Evolutionary conservation across 257 asterid genomes (phyloP).

Genomic region (Pogostemon cablin): DNA sequence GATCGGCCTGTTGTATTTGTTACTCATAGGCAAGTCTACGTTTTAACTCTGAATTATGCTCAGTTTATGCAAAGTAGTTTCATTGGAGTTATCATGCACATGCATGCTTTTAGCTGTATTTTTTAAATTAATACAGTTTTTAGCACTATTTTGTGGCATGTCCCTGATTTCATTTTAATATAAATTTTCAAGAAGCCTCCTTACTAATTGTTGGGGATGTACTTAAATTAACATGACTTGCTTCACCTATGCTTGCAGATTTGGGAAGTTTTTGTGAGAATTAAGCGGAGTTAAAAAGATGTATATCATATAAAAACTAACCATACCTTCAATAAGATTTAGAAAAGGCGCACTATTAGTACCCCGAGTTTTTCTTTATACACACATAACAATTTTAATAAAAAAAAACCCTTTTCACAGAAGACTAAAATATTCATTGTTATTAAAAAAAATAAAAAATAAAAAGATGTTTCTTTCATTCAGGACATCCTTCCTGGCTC

Average conservation of each 20-base stretch:
- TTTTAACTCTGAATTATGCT: not conserved
- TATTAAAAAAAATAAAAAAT: too few relatives aligned
- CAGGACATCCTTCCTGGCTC: too few relatives aligned
- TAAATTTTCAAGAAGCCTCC: constrained; percentile 21
- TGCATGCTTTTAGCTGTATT: constrained; percentile 22
- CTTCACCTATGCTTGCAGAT: constrained; percentile 15
- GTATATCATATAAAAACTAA: not conserved
- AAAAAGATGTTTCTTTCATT: too few relatives aligned
- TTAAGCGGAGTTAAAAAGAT: not conserved
- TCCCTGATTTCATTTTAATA: constrained; percentile 15
- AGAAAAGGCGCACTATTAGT: too few relatives aligned
- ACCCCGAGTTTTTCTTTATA: too few relatives aligned
- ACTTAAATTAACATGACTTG: constrained; percentile 21
- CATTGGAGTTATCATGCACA: constrained; percentile 11
- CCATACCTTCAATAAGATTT: too few relatives aligned
- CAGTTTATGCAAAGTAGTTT: not conserved
- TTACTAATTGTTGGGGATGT: constrained; percentile 18
- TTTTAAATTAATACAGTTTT: not conserved
- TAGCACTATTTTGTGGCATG: constrained; percentile 7
- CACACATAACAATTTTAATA: too few relatives aligned
- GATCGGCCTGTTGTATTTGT: constrained; percentile 92
- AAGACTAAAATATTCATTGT: too few relatives aligned
- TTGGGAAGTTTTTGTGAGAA: constrained; percentile 16
- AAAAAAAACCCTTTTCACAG: too few relatives aligned
- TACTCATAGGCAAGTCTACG: constrained; percentile 78